Evolutionary conservation across 192 early-diverging fungal genomes (phyloP).

Genomic region (Chytriomyces sp.): DNA sequence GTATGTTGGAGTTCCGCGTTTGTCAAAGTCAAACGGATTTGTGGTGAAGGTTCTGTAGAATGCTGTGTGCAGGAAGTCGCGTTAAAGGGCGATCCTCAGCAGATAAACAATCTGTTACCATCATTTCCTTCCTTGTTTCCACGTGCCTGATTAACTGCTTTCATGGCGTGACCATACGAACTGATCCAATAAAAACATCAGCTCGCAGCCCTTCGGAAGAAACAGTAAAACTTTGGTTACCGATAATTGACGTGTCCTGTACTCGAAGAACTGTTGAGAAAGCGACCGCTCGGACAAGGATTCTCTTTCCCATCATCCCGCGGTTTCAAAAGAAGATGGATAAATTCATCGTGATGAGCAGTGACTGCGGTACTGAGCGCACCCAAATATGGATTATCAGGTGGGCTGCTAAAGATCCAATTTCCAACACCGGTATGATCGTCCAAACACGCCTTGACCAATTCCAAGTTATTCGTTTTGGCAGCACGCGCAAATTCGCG

Average conservation of each 20-base stretch:
- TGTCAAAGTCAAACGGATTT: conserved; percentile 29
- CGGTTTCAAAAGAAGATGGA: conserved; percentile 16
- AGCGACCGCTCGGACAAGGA: background rate
- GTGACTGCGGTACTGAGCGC: conserved; percentile 17
- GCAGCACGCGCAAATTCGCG: conserved; percentile 47
- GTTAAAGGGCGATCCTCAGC: too few relatives aligned
- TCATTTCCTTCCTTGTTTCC: conserved; percentile 61
- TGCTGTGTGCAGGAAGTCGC: background rate
- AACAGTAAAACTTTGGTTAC: background rate
- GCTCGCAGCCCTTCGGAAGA: background rate
- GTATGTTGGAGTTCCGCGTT: conserved; percentile 14
- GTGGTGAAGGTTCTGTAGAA: background rate
- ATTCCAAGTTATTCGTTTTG: background rate
- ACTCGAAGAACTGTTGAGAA: conserved; percentile 1
- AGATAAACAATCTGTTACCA: too few relatives aligned
- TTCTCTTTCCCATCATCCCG: background rate
- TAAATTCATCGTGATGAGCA: conserved; percentile 25
- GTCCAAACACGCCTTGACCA: conserved; percentile 9
- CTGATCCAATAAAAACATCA: background rate
- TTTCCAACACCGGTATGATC: conserved; percentile 5
- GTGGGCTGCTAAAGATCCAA: conserved; percentile 27
- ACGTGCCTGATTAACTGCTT: conserved; percentile 59
- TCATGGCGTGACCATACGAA: conserved; percentile 38
- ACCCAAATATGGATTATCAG: conserved; percentile 8
- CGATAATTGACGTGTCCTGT: conserved; percentile 21